Conservation (phyloP, 2,329 filamentous ascomycete genomes). For the Didymella segeticola region DNA sequence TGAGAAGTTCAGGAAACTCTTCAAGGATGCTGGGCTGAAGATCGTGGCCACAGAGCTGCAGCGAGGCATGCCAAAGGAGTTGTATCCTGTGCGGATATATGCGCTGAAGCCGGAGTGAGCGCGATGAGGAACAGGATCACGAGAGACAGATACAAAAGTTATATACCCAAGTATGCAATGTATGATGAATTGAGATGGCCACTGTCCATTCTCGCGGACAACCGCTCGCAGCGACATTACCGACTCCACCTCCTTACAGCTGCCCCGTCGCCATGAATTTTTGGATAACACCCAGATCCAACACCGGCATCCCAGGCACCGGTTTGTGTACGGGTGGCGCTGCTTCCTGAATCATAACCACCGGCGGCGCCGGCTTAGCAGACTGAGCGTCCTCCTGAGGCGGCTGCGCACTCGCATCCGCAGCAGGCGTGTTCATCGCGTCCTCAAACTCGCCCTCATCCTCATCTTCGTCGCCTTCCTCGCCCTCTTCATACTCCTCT, state of each 20-base stretch:
- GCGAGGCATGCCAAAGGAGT: slow-evolving; percentile 69
- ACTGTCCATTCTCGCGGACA: background rate
- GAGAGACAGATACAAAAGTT: background rate
- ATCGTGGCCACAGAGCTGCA: slow-evolving; percentile 54
- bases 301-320: slow-evolving; percentile 24
- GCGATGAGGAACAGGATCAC: background rate
- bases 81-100: slow-evolving; percentile 80
- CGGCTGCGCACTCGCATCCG: slow-evolving; percentile 3
- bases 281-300: slow-evolving; percentile 32
- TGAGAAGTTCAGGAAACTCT: slow-evolving; percentile 72
- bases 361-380: background rate
- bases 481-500: slow-evolving; percentile 22
- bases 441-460: slow-evolving; percentile 30
- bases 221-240: background rate
- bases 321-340: slow-evolving; percentile 16
- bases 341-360: slow-evolving; percentile 17
- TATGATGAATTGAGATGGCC: background rate
- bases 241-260: background rate
- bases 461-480: slow-evolving; percentile 25
- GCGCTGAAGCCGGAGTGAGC: slow-evolving; percentile 67
- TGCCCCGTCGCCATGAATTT: slow-evolving; percentile 35
- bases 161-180: slow-evolving; percentile 12
- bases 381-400: slow-evolving; percentile 9
- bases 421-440: slow-evolving; percentile 23
- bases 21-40: slow-evolving; percentile 70